Evolutionary conservation across 2,329 filamentous ascomycete species (phyloP).

Genomic region (Scedosporium boydii): DNA sequence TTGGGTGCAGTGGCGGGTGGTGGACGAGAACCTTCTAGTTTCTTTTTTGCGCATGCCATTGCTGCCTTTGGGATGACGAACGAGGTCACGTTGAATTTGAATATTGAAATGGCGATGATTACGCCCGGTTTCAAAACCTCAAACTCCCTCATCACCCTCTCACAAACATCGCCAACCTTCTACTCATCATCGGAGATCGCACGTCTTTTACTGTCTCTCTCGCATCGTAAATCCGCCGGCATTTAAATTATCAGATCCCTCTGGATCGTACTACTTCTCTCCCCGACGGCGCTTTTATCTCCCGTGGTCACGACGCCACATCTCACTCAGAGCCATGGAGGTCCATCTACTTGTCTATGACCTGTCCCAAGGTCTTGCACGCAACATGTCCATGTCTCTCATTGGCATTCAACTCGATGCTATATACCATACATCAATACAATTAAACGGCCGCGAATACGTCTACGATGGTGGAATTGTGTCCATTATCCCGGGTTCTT

Average conservation of each 20-base stretch:
- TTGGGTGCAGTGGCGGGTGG: too few species aligned
- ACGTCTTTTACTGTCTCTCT: too few species aligned
- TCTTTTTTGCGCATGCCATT: neutral
- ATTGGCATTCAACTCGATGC: conserved; percentile 67
- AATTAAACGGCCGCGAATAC: conserved; percentile 78
- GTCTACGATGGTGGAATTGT: conserved; percentile 85
- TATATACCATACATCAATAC: conserved; percentile 88
- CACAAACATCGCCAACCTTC: neutral
- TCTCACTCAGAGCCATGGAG: conserved; percentile 43
- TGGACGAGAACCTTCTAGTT: neutral
- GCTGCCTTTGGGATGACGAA: neutral
- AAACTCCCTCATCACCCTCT: neutral
- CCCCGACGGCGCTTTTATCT: neutral
- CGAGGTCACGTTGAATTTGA: neutral
- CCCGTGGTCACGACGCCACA: too few species aligned
- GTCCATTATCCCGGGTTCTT: conserved; percentile 67
- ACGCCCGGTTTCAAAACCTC: neutral
- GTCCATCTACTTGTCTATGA: conserved; percentile 73
- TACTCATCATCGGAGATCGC: too few species aligned
- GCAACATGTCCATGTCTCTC: conserved; percentile 42
- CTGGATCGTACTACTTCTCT: too few species aligned
- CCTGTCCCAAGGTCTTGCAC: conserved; percentile 53
- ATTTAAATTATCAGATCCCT: too few species aligned
- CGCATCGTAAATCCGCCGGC: too few species aligned
- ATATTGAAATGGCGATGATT: neutral